These are phyloP conservation scores for Penicillium sp. DNA, from an alignment of 2,329 filamentous ascomycete genomes.

Conservation along the genomic window DNA sequence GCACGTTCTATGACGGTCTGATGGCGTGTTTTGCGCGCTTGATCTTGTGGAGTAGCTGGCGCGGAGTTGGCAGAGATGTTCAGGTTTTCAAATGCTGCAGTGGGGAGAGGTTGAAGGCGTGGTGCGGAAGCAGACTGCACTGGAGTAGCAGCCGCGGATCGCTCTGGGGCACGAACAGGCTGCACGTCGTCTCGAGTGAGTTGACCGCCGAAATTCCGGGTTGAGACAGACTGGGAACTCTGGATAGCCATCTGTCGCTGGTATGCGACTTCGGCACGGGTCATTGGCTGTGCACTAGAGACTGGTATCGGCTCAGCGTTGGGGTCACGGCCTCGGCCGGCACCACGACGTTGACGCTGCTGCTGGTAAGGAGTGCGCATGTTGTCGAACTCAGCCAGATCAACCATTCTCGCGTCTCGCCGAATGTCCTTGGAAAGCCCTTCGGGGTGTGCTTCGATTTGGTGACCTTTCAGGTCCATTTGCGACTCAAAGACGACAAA, in stretches of 20 bases:
- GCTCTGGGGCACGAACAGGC: conserved; percentile 49
- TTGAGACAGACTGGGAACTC: conserved; percentile 75
- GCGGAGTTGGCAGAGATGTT: conserved; percentile 45
- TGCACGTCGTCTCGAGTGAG: conserved; percentile 58
- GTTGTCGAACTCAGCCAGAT: conserved; percentile 84
- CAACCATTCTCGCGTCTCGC: conserved; percentile 78
- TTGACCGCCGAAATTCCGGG: conserved; percentile 80
- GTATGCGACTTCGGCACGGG: conserved; percentile 84
- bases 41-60: conserved; percentile 69
- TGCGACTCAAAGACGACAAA: conserved; percentile 96
- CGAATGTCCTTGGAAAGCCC: conserved; percentile 78
- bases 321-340: conserved; percentile 75
- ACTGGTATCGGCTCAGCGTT: conserved; percentile 76
- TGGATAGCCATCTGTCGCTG: conserved; percentile 91
- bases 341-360: conserved; percentile 58
- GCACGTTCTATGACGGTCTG: conserved; percentile 83
- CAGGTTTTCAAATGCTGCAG: conserved; percentile 52
- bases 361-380: conserved; percentile 69
- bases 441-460: conserved; percentile 77
- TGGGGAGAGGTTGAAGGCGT: conserved; percentile 29
- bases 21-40: conserved; percentile 76
- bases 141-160: conserved; percentile 32
- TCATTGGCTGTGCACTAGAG: conserved; percentile 75
- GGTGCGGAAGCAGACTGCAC: conserved; percentile 23
- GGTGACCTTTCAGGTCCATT: conserved; percentile 91